Conservation (phyloP, 2,329 filamentous ascomycete genomes). For the Amauroascus verrucosus region DNA sequence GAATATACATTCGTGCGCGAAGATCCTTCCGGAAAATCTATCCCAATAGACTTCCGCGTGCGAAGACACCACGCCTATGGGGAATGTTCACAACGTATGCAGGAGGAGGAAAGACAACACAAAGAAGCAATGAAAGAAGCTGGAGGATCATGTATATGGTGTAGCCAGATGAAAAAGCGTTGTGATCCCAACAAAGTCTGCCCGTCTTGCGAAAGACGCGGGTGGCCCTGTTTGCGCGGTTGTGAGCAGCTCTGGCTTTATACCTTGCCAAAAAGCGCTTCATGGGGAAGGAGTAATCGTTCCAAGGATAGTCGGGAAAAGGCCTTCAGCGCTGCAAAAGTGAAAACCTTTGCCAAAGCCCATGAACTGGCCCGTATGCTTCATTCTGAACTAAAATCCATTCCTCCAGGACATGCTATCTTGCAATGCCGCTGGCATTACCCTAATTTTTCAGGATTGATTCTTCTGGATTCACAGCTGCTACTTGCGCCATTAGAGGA, state of each 20-base stretch:
- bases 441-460: conserved; percentile 8
- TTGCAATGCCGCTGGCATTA: conserved; percentile 16
- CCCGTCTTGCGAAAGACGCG: conserved; percentile 15
- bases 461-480: conserved; percentile 10
- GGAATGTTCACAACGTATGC: conserved; percentile 4
- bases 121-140: conserved; percentile 17
- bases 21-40: conserved; percentile 11
- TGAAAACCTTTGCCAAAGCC: conserved; percentile 12
- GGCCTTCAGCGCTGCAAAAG: conserved; percentile 1
- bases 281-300: too few species aligned
- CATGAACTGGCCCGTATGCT: conserved; percentile 8
- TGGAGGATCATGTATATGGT: conserved; percentile 25
- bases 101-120: not conserved
- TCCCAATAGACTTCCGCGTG: not conserved
- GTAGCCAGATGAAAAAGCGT: conserved; percentile 23
- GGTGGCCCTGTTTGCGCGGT: conserved; percentile 20
- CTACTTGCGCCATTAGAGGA: not conserved
- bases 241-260: conserved; percentile 17
- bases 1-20: conserved; percentile 2
- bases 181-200: conserved; percentile 21
- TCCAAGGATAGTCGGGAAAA: not conserved
- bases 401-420: conserved; percentile 4
- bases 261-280: not conserved
- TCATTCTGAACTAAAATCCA: conserved; percentile 1
- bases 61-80: conserved; percentile 9